phyloP scores from a whole-genome alignment of 1,139 yeast species.

The Suhomyces choctaworum region DNA sequence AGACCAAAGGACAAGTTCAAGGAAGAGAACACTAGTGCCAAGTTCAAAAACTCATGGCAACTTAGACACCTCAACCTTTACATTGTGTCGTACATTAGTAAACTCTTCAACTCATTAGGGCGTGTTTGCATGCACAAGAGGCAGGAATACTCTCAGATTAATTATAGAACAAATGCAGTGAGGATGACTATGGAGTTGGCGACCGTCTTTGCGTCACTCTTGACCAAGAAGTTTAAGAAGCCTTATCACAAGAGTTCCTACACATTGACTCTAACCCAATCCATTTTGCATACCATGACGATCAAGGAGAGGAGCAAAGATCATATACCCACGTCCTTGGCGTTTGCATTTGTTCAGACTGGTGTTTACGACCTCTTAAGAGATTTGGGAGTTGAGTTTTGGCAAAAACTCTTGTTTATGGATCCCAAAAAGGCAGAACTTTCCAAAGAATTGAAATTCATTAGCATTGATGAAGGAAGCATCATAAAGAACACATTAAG shows the following conservation, averaged over 20 bases:
- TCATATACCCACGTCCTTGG: conserved; percentile 43
- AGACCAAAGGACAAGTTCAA: conserved; percentile 5
- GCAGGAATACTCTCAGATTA: conserved; percentile 38
- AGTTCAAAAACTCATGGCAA: conserved; percentile 61
- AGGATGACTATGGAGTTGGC: conserved; percentile 42
- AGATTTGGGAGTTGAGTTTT: conserved; percentile 23
- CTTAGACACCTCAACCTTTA: conserved; percentile 52
- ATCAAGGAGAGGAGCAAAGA: conserved; percentile 37
- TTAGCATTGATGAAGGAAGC: conserved; percentile 38
- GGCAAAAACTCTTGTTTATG: conserved; percentile 22
- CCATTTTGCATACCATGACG: conserved; percentile 26
- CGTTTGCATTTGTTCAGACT: conserved; percentile 47
- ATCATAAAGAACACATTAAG: conserved; percentile 42
- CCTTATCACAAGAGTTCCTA: conserved; percentile 11
- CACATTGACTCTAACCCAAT: conserved; percentile 22
- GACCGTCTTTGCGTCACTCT: conserved; percentile 25
- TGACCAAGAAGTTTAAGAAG: conserved; percentile 26
- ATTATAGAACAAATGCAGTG: conserved; percentile 42
- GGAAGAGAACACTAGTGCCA: conserved; percentile 48
- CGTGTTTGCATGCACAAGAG: conserved; percentile 46
- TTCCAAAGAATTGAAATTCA: conserved; percentile 36
- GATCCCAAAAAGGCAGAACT: conserved; percentile 25
- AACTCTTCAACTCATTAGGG: conserved; percentile 40
- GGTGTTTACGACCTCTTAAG: conserved; percentile 40
- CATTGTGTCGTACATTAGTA: conserved; percentile 51